Evolutionary conservation across 1,284 basidiomycete genomes (phyloP), one percentile per base, ranked within the genome.

Genomic region (Pseudozyma thailandica): DNA sequence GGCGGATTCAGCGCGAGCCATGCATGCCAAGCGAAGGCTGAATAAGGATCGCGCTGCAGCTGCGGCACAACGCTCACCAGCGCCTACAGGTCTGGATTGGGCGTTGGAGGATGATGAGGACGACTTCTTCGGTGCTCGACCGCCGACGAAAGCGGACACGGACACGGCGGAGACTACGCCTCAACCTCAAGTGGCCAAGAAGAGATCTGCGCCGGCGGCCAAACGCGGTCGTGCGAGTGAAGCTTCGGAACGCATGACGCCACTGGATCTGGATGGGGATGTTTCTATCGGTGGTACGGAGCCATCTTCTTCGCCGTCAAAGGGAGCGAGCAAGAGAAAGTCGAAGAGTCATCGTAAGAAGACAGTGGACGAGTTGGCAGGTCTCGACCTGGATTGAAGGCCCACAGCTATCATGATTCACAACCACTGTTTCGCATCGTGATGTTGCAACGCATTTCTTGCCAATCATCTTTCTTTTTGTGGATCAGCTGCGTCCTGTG

Each of bases 51-150:
- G 71, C 28, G 76, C 75, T 8, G 66, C 69, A 12, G 65, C 65
- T 16, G 60, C 59, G 25, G 61, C 50, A 12, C 59, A 47, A 13
- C 39, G 51, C 43, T 61, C 64, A 38, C 47, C 63, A 16, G 51
- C 50, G 25, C 47, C 58, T 4, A 61, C 62, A 5, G 62, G 64
- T 30, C 44, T 71, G 16, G 50, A 52, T 10, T 82, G 81, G 81
- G 37, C 74, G 30, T 62, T 82, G 7, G 81, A 82, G 25, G 80
- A 82, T 39, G 80, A 82, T 50, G 81, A 82, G 46, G 81, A 82
- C 59, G 81, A 82, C 71, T 82, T 82, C 39, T 78, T 78, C 26
- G 76, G 76, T 8, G 76, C 76, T 2, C 66, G 72, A 33, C 76
- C 76, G 13, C 74, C 74, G 0, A 56, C 50, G 45, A 61, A 58